Evolutionary conservation across 164 flowering plant genomes (phyloP).

Genomic region (Stephania japonica): DNA sequence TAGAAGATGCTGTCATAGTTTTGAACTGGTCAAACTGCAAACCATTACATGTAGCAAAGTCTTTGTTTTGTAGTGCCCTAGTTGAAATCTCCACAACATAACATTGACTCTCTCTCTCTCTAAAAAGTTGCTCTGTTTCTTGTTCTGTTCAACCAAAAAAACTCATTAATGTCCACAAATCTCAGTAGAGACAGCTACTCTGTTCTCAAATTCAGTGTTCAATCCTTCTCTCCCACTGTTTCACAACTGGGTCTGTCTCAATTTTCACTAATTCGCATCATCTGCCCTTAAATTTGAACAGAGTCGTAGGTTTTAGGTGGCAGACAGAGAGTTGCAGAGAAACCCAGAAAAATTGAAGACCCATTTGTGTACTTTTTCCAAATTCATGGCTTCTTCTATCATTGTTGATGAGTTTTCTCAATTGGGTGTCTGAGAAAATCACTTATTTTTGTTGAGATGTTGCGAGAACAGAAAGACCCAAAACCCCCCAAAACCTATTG

Average conservation of each 20-base stretch:
- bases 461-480: constrained; percentile 31
- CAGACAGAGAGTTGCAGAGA: background rate
- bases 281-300: too few species aligned
- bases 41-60: background rate
- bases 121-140: background rate
- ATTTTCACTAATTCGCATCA: too few species aligned
- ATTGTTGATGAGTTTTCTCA: background rate
- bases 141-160: background rate
- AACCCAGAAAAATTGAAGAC: constrained; percentile 8
- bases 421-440: background rate
- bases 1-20: background rate
- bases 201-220: too few species aligned
- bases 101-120: background rate
- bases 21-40: background rate
- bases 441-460: constrained; percentile 26
- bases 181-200: too few species aligned
- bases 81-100: background rate
- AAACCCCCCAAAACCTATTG: constrained; percentile 36
- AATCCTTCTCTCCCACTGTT: too few species aligned
- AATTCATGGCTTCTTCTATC: background rate
- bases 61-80: background rate
- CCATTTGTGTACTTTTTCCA: constrained; percentile 10
- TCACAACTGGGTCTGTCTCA: too few species aligned
- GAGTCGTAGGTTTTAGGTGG: constrained; percentile 44
- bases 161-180: background rate